Base-by-base conservation (phyloP, 164 flowering plant species). In the Chimonanthus salicifolius region DNA sequence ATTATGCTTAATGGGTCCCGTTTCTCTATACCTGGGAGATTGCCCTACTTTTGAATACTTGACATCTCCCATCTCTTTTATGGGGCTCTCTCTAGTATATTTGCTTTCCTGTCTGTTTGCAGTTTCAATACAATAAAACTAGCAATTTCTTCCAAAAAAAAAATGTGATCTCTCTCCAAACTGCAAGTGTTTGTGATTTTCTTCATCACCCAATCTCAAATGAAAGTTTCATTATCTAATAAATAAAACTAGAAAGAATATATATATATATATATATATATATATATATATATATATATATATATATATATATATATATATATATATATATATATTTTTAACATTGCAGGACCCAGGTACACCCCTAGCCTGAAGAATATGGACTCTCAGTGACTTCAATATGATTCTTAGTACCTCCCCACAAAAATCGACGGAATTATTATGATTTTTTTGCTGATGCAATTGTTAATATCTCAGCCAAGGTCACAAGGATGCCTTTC, bases 341-440 rank as follows among this genome's bases (percentile, higher is more conserved):
- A 20, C 13, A 46, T 43, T 60, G 67, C 75, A 76, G 78, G 78
- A 76, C 18, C 78, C 21, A 20, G 21, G 21, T 75, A 7, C 21
- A 20, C 21, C 21, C 0, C 21, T 20, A 20, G 21, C 21, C 0
- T 20, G 21, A 20, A 20, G 21, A 20, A 20, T 20, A 20, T 20
- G 78, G 78, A 76, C 75, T 49, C 71, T 76, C 63, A 76, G 75
- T 6, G 69, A 72, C 50, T 76, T 72, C 11, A 72, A 76, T 49
- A 68, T 76, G 43, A 4, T 75, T 51, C 64, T 49, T 69, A 68
- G 21, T 20, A 20, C 21, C 77, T 10, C 49, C 58, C 58, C 58
- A 11, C n/a, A n/a, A 15, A 6, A 16, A 21, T 69, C 48, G 45
- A 43, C 11, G 7, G 8, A 49, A 15, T 1, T 21, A n/a, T 11